Conservation (phyloP, 1,139 yeast genomes). For the Hyphopichia khmerensis region DNA sequence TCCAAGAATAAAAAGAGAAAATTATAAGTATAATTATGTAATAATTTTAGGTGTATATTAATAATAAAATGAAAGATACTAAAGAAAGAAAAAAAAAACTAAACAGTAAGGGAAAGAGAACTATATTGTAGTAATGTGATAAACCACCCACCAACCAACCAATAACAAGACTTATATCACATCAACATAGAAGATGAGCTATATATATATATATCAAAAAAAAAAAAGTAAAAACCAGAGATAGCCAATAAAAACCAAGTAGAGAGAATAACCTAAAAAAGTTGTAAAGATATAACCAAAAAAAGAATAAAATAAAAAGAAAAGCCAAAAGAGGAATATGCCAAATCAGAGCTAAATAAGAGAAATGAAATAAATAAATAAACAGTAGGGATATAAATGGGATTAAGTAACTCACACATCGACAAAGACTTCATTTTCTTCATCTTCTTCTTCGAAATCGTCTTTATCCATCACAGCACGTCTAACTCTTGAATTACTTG, state of each 20-base stretch:
- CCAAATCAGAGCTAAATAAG: not conserved
- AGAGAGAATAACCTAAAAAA: conserved; percentile 5
- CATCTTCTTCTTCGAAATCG: conserved; percentile 24
- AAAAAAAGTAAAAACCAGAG: conserved; percentile 7
- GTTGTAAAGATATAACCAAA: not conserved
- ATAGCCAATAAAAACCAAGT: not conserved
- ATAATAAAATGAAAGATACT: not conserved
- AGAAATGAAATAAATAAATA: not conserved
- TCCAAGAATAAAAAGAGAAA: not conserved
- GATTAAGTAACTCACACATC: conserved; percentile 16
- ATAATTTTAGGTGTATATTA: conserved; percentile 1
- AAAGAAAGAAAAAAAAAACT: conserved; percentile 2
- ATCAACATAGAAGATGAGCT: not conserved
- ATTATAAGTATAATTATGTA: not conserved
- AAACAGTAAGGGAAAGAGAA: not conserved
- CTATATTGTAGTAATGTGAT: too few relatives aligned
- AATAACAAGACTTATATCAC: too few relatives aligned
- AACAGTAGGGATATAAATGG: not conserved
- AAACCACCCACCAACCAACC: conserved; percentile 2
- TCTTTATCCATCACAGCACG: conserved; percentile 19
- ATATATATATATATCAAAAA: conserved; percentile 3
- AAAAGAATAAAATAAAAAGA: conserved; percentile 1
- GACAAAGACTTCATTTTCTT: conserved; percentile 21
- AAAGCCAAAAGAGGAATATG: not conserved
- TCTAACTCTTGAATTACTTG: conserved; percentile 17